Evolutionary conservation across 176 grass and related monocot species (phyloP), one percentile per base, ranked within the genome.

Genomic region (Poa pratensis): DNA sequence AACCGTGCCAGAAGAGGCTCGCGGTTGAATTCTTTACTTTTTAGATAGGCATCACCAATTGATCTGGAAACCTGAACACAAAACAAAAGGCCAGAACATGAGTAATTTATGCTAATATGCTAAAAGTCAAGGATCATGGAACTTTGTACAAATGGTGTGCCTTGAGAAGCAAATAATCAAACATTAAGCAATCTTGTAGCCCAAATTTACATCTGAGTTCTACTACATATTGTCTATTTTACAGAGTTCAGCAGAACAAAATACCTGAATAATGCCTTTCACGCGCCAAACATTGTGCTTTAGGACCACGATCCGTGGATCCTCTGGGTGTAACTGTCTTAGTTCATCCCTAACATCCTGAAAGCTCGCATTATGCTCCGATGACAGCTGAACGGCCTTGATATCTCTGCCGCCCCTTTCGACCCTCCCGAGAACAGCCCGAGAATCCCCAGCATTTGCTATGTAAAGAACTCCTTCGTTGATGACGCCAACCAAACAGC

Each of bases 261-360:
- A 83, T 81, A 95, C 90, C 93, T 95, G 90, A 82, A 95, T 95
- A 69, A 95, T 73, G 69, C 90, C 90, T 59, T 95, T 95, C 8
- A 95, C 93, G 20, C 93, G 87, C 93, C 90, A 92, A 84, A 95
- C 93, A 90, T 30, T 30, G 28, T 30, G 28, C 28, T 30, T 30
- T 2, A 30, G 28, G 28, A 30, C 28, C 1, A 30, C 90, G 43
- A 92, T 90, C 11, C 76, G 82, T 5, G 88, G 87, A 76, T 95
- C 90, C 30, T 92, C 79, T 6, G 90, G 90, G 84, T 92, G 93
- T 13, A 92, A 34, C 22, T 61, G 80, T 49, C 58, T 82, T 52
- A 95, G 71, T 57, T 95, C 93, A 83, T 88, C 86, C 59, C 93
- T 90, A 58, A 92, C 88, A 48, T 68, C 68, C 78, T 95, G 82